Percentiles rank a stretch among this genome's conserved stretches.
Evolutionary conservation across 1,139 yeast species (phyloP).

Genomic region (Taphrina deformans): DNA sequence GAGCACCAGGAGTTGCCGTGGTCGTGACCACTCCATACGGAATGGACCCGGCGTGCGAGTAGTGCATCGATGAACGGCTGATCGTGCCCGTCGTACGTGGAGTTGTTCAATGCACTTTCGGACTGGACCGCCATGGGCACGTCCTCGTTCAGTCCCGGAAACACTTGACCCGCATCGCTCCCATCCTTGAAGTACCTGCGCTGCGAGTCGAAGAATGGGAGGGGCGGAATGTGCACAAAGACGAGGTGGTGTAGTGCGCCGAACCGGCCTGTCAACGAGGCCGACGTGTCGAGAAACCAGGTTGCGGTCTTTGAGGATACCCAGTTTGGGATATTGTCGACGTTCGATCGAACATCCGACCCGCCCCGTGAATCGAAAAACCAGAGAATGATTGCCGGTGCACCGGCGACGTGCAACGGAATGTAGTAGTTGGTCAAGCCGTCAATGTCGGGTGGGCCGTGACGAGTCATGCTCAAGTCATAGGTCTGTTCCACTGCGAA

Average conservation of each 20-base stretch:
- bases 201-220: slow-evolving; percentile 7
- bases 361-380: slow-evolving; percentile 12
- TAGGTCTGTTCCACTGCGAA: neutral
- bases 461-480: neutral
- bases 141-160: slow-evolving; percentile 3
- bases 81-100: neutral
- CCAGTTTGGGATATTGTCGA: slow-evolving; percentile 1
- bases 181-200: neutral
- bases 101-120: neutral
- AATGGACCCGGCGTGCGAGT: neutral
- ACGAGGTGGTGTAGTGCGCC: slow-evolving; percentile 4
- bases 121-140: neutral
- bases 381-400: neutral
- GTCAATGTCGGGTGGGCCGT: neutral
- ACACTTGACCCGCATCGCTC: neutral
- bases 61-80: slow-evolving; percentile 3
- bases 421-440: slow-evolving; percentile 5
- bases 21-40: slow-evolving; percentile 5
- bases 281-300: neutral
- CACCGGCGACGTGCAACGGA: neutral
- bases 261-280: neutral
- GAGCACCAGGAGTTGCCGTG: slow-evolving; percentile 6
- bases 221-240: slow-evolving; percentile 15
- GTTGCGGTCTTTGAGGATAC: neutral
- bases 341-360: neutral